Base-by-base conservation (phyloP, 352 stramenopile genomes). In the Globisporangium yorkense region DNA sequence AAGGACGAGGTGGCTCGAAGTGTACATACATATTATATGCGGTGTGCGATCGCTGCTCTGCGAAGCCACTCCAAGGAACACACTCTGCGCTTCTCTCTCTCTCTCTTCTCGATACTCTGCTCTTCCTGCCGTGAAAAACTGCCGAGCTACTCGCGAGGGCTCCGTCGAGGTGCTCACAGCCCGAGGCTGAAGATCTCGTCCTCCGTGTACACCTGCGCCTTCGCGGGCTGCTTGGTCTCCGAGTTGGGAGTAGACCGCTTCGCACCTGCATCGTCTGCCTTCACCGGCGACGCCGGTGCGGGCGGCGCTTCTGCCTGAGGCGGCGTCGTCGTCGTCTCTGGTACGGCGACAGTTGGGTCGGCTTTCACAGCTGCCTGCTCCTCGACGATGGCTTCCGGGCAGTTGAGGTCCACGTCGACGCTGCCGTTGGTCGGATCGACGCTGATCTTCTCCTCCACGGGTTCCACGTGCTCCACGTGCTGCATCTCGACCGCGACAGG, bases 161-260 rank as follows among this genome's bases (percentile, higher is more conserved):
- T 37, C 33, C 33, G 40, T n/a, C 40, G 5, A 20, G 13, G 15
- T 41, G 9, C 21, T 75, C 81, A 93, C 62, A 93, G 62, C 0
- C 79, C 80, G 43, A 93, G 69, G 44, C 80, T 88, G 57, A 93
- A 93, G 51, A 93, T 91, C 66, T 91, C 84, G 52, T 91, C 80
- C 39, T 88, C 78, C 7, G 50, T 70, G 9, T 64, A 52, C 27
- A 72, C 49, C 1, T 51, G 51, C 10, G 20, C 44, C 12, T 49
- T 49, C 20, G 12, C 37, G 8, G 37, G 37, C 37, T 49, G 21
- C 44, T 31, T 24, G 9, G 44, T 10, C 44, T 21, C 44, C 16
- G 40, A 45, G 33, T 21, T 48, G 16, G 31, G 13, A 4, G 43
- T 41, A 5, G 21, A 20, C 9, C 75, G 63, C 62, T 80, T 63